Evolutionary conservation across 805 yeast species (phyloP).

Genomic region (Yamadazyma paraphyllophila): DNA sequence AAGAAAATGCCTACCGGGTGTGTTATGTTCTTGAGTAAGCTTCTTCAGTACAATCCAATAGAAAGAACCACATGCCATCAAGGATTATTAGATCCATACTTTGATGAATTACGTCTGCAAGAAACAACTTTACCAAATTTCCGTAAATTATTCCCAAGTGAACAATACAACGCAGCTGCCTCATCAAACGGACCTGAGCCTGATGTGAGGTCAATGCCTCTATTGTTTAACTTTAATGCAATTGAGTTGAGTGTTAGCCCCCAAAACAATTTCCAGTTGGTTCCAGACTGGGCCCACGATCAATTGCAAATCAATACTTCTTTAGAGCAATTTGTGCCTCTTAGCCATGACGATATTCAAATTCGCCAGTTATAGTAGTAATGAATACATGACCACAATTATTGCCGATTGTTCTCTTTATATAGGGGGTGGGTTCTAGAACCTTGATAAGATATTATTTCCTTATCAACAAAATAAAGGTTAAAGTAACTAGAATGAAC

Average conservation of each 20-base stretch:
- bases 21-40: conserved; percentile 52
- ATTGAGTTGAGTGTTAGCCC: conserved; percentile 51
- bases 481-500: too few species aligned
- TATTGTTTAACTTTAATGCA: conserved; percentile 49
- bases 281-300: conserved; percentile 38
- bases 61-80: conserved; percentile 60
- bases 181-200: conserved; percentile 33
- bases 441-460: too few species aligned
- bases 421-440: too few species aligned
- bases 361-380: conserved; percentile 9
- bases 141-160: conserved; percentile 41
- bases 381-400: conserved; percentile 5
- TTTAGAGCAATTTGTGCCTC: conserved; percentile 14
- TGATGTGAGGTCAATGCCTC: conserved; percentile 45
- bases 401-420: too few species aligned
- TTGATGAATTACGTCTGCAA: conserved; percentile 49
- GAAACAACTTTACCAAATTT: conserved; percentile 41
- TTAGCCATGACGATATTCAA: conserved; percentile 11
- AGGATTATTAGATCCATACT: conserved; percentile 52
- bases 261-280: conserved; percentile 33
- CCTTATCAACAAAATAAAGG: too few species aligned
- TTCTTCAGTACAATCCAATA: conserved; percentile 67
- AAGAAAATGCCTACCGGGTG: conserved; percentile 54
- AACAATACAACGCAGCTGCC: conserved; percentile 31
- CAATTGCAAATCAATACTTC: conserved; percentile 12